Evolutionary conservation across 345 rosid genomes (phyloP).

Genomic region (Brassica cretica): DNA sequence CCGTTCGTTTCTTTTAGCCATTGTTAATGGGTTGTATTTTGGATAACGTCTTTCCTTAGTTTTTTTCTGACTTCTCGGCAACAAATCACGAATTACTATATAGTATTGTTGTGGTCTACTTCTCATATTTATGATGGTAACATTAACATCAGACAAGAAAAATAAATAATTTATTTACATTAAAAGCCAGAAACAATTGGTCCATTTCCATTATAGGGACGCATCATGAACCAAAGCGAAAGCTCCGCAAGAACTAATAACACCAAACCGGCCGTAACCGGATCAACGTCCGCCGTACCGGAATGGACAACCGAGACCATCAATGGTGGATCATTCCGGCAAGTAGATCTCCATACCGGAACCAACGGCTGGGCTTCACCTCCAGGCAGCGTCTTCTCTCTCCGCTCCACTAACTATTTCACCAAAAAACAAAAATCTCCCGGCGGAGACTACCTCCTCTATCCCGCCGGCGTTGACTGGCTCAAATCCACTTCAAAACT

Average conservation of each 20-base stretch:
- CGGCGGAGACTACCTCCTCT: slow-evolving; percentile 65
- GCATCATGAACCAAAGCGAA: slow-evolving; percentile 49
- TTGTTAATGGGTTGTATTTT: too few species aligned
- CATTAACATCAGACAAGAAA: neutral
- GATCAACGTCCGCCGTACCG: slow-evolving; percentile 15
- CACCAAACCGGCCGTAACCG: slow-evolving; percentile 25
- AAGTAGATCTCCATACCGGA: slow-evolving; percentile 40
- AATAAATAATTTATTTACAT: neutral
- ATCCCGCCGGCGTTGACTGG: slow-evolving; percentile 85
- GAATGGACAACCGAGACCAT: slow-evolving; percentile 60
- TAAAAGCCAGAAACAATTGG: neutral
- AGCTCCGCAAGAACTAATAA: slow-evolving; percentile 32
- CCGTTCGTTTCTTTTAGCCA: too few species aligned
- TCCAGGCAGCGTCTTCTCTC: slow-evolving; percentile 64
- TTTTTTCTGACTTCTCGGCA: neutral
- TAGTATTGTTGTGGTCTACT: too few species aligned
- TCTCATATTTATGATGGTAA: neutral
- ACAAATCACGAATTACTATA: neutral
- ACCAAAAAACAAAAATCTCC: slow-evolving; percentile 61
- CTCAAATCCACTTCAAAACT: slow-evolving; percentile 60
- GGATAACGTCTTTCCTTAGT: neutral
- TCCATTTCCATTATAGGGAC: neutral
- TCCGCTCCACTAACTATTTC: slow-evolving; percentile 58
- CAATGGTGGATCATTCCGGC: slow-evolving; percentile 64
- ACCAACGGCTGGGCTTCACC: slow-evolving; percentile 89